Evolutionary conservation across 108 stramenopile genomes (phyloP).

Genomic region (Nitzschia sp.): DNA sequence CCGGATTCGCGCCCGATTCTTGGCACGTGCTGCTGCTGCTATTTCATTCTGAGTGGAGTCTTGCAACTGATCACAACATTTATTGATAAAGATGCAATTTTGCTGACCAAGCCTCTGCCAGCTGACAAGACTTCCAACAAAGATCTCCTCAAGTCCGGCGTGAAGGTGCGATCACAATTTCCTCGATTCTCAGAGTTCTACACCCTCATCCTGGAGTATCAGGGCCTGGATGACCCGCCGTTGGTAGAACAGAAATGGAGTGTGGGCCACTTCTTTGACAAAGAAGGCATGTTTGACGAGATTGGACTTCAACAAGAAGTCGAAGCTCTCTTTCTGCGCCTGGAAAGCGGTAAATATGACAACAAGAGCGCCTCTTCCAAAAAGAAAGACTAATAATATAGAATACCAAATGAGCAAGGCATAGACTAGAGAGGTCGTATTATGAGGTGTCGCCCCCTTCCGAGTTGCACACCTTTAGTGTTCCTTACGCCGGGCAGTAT

Average conservation of each 20-base stretch:
- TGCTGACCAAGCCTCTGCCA: conserved; percentile 71
- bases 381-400: conserved; percentile 21
- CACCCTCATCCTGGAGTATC: conserved; percentile 80
- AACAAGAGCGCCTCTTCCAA: conserved; percentile 8
- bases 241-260: conserved; percentile 77
- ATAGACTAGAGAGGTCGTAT: too few relatives aligned
- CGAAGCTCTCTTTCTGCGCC: conserved; percentile 56
- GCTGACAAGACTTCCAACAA: conserved; percentile 49
- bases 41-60: conserved; percentile 90
- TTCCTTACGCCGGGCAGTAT: too few relatives aligned
- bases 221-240: conserved; percentile 35
- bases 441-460: too few relatives aligned
- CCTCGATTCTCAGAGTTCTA: conserved; percentile 89
- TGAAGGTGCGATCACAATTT: conserved; percentile 79
- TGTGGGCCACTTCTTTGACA: conserved; percentile 91
- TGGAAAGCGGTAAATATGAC: conserved; percentile 74
- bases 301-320: conserved; percentile 67
- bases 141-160: conserved; percentile 57
- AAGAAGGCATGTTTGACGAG: conserved; percentile 92
- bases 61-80: conserved; percentile 92
- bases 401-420: too few relatives aligned
- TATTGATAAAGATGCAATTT: conserved; percentile 90
- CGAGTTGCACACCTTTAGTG: too few relatives aligned
- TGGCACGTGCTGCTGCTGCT: conserved; percentile 87
- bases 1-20: conserved; percentile 86